These are phyloP conservation scores for Buddleja alternifolia DNA, from an alignment of 257 asterid species.

Conservation along the genomic window DNA sequence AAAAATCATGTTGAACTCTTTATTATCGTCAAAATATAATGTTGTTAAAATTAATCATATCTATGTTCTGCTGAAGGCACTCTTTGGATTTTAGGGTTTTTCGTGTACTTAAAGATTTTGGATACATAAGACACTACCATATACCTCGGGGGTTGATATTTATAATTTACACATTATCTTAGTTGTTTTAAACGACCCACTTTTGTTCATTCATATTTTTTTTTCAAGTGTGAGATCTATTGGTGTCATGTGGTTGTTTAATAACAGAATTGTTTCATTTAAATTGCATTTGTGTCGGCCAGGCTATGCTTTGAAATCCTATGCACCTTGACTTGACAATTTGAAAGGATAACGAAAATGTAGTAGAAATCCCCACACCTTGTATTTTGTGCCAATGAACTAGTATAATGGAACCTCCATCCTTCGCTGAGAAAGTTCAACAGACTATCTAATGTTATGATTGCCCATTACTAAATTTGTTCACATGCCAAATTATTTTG, in stretches of 20 bases:
- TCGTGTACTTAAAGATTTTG: no score
- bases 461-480: neutral
- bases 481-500: neutral
- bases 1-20: constrained; percentile 12
- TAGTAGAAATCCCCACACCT: neutral
- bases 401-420: neutral
- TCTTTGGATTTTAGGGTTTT: no score
- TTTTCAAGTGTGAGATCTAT: neutral
- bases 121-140: neutral
- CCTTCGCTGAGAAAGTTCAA: constrained; percentile 13
- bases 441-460: neutral
- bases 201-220: neutral
- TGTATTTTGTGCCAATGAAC: neutral
- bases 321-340: neutral
- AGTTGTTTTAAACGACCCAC: neutral
- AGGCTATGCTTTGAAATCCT: neutral
- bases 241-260: neutral
- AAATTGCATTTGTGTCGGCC: neutral
- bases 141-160: neutral
- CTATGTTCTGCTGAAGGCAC: no score
- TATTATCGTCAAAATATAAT: neutral
- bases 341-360: neutral
- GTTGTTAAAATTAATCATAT: neutral
- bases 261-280: neutral
- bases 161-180: neutral